Percentiles rank a stretch among this genome's conserved stretches.
phyloP scores from a whole-genome alignment of 768 basidiomycete species.

The Gyrodon lividus region DNA sequence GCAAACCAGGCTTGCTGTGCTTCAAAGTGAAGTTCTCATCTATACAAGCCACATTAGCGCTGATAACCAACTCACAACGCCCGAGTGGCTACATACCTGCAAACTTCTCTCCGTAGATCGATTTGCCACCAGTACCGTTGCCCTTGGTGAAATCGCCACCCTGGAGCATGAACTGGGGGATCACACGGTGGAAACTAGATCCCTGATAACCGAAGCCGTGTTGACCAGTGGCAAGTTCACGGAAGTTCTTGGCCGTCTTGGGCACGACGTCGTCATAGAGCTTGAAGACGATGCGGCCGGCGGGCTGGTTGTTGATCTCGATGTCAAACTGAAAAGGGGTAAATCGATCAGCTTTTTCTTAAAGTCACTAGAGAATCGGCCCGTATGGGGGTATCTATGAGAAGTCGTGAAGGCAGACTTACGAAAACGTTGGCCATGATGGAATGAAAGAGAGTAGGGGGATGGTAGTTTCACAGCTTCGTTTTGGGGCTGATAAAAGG shows the following conservation, averaged over 20 bases:
- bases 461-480: background rate
- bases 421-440: slow-evolving; percentile 20
- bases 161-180: slow-evolving; percentile 85
- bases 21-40: slow-evolving; percentile 85
- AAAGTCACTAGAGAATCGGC: background rate
- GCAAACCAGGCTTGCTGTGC: slow-evolving; percentile 67
- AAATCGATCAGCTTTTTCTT: background rate
- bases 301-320: slow-evolving; percentile 36
- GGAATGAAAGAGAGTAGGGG: slow-evolving; percentile 6
- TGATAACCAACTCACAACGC: slow-evolving; percentile 1
- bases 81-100: slow-evolving; percentile 40
- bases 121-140: slow-evolving; percentile 79
- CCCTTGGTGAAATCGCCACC: slow-evolving; percentile 80
- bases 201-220: slow-evolving; percentile 74
- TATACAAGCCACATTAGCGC: slow-evolving; percentile 33
- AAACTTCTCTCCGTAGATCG: slow-evolving; percentile 73
- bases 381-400: background rate
- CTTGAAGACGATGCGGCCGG: slow-evolving; percentile 76
- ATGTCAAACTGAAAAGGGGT: slow-evolving; percentile 60
- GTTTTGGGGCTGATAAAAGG: slow-evolving; percentile 13
- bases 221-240: slow-evolving; percentile 78
- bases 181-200: slow-evolving; percentile 75
- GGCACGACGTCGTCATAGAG: slow-evolving; percentile 81
- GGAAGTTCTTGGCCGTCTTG: slow-evolving; percentile 79
- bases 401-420: slow-evolving; percentile 1